phyloP scores from a whole-genome alignment of 345 rosid species.

The Erucastrum elatum region DNA sequence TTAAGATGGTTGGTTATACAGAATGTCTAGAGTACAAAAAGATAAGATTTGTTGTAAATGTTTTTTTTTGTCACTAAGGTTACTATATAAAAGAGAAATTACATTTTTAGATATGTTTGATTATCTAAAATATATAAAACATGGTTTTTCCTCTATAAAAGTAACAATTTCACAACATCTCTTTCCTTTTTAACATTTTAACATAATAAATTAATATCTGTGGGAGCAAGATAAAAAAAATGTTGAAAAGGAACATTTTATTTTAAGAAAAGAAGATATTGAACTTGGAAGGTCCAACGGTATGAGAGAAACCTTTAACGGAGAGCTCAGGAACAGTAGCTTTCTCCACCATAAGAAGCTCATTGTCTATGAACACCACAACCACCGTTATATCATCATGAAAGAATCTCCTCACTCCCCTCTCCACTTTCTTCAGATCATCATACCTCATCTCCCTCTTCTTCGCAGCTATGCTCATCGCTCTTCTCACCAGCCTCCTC shows the following conservation, averaged over 20 bases:
- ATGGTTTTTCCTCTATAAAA: not conserved
- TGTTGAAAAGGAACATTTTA: not conserved
- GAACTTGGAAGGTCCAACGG: constrained; percentile 73
- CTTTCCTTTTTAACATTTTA: not conserved
- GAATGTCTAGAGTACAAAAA: not conserved
- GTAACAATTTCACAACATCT: constrained; percentile 19
- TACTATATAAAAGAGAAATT: not conserved
- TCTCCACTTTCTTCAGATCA: constrained; percentile 64
- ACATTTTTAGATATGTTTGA: not conserved
- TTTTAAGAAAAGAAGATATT: constrained; percentile 40
- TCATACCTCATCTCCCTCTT: constrained; percentile 68
- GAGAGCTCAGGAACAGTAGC: constrained; percentile 61
- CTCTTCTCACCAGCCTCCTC: constrained; percentile 65
- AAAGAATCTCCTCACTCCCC: constrained; percentile 61
- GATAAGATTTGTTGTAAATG: not conserved
- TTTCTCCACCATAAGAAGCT: constrained; percentile 42
- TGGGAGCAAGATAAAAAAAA: constrained; percentile 1
- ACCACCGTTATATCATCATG: constrained; percentile 94
- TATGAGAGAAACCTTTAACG: constrained; percentile 58
- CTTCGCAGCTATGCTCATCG: constrained; percentile 68
- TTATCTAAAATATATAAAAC: too few relatives aligned
- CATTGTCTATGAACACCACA: constrained; percentile 77
- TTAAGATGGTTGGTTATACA: not conserved
- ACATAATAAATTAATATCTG: constrained; percentile 5
- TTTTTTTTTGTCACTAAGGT: not conserved